Percentiles rank a stretch among this genome's conserved stretches.
phyloP scores from a whole-genome alignment of 805 yeast genomes.

The Pichia membranifaciens region DNA sequence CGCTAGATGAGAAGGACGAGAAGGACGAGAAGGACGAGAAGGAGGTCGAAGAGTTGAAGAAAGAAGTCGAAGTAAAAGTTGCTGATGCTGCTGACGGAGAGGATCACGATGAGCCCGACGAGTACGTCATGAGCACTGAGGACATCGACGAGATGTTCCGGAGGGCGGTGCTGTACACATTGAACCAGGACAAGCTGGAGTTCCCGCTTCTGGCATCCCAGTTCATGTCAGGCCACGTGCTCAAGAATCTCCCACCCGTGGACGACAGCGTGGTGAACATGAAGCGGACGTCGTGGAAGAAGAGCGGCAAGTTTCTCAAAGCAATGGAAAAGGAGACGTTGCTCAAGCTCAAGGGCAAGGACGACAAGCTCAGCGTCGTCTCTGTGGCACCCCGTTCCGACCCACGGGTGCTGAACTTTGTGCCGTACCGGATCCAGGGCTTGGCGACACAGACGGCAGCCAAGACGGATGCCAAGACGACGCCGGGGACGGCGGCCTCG shows the following conservation, averaged over 20 bases:
- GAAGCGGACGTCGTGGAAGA: conserved; percentile 85
- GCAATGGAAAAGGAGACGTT: conserved; percentile 75
- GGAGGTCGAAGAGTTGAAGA: not conserved
- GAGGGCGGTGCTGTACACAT: conserved; percentile 64
- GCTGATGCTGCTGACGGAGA: not conserved
- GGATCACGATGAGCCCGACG: conserved; percentile 20
- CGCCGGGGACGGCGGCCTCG: no score
- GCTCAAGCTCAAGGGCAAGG: conserved; percentile 73
- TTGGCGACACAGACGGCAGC: no score
- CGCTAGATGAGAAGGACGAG: not conserved
- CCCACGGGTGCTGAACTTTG: conserved; percentile 50
- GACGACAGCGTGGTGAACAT: conserved; percentile 49
- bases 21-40: conserved; percentile 1
- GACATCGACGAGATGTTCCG: conserved; percentile 73
- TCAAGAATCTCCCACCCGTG: conserved; percentile 68
- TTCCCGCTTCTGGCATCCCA: conserved; percentile 69
- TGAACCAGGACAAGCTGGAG: conserved; percentile 49
- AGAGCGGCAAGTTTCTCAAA: conserved; percentile 77
- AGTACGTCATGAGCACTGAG: conserved; percentile 42
- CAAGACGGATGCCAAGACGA: no score
- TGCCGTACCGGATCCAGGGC: conserved; percentile 59
- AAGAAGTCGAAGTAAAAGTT: not conserved
- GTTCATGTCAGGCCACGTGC: conserved; percentile 65
- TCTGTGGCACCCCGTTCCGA: conserved; percentile 43
- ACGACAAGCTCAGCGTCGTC: conserved; percentile 65